Evolutionary conservation across 2,329 filamentous ascomycete genomes (phyloP).

Genomic region (Venturia pyrina): DNA sequence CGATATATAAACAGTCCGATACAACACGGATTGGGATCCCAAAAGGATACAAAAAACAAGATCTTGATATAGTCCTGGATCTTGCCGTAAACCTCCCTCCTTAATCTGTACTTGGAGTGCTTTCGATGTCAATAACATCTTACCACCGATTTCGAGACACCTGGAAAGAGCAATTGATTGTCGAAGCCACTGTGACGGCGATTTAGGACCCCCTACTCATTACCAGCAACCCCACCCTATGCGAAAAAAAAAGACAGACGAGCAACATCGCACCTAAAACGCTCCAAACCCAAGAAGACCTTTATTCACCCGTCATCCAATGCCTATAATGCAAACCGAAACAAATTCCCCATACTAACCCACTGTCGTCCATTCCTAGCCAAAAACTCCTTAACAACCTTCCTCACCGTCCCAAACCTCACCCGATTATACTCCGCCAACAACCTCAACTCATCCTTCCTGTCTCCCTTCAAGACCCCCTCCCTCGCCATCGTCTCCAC

Average conservation of each 20-base stretch:
- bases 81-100: no score
- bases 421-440: constrained; percentile 74
- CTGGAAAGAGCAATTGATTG: no score
- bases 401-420: constrained; percentile 66
- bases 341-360: constrained; percentile 88
- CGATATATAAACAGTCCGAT: no score
- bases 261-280: neutral
- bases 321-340: constrained; percentile 43
- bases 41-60: no score
- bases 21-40: no score
- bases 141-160: no score
- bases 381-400: constrained; percentile 71
- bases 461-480: constrained; percentile 41
- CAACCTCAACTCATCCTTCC: constrained; percentile 52
- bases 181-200: no score
- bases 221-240: neutral
- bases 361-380: constrained; percentile 85
- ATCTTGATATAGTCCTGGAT: no score
- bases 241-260: neutral
- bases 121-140: no score
- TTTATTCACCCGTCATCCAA: neutral
- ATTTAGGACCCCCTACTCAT: no score
- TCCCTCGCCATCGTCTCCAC: constrained; percentile 29
- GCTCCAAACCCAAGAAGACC: neutral
- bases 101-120: no score